phyloP scores from a whole-genome alignment of 140 eudicot genomes.

The Cichorium intybus region DNA sequence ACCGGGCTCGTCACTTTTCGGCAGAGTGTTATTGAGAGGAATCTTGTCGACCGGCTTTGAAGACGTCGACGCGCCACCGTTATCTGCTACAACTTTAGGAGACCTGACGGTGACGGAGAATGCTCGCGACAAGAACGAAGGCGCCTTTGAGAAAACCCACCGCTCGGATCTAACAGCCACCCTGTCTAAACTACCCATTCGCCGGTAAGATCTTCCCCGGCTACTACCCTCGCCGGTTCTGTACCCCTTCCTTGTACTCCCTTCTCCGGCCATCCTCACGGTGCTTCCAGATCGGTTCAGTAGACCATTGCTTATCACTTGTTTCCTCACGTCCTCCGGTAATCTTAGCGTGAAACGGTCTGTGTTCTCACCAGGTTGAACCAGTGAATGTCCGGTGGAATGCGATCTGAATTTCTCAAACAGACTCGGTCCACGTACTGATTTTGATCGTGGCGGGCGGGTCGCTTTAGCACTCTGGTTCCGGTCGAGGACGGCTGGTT shows the following conservation, averaged over 20 bases:
- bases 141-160: slow-evolving; percentile 53
- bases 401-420: slow-evolving; percentile 45
- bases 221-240: slow-evolving; percentile 40
- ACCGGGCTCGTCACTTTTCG: slow-evolving; percentile 47
- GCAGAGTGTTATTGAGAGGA: slow-evolving; percentile 30
- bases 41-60: slow-evolving; percentile 12
- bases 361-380: slow-evolving; percentile 40
- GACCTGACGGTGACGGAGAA: slow-evolving; percentile 43
- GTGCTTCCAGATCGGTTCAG: slow-evolving; percentile 47
- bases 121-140: slow-evolving; percentile 55
- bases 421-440: slow-evolving; percentile 28
- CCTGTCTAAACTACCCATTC: slow-evolving; percentile 47
- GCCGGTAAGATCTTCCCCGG: slow-evolving; percentile 29
- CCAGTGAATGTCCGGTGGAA: slow-evolving; percentile 52
- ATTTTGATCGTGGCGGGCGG: slow-evolving; percentile 33
- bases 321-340: slow-evolving; percentile 51
- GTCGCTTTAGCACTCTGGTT: slow-evolving; percentile 17
- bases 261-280: slow-evolving; percentile 31
- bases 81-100: slow-evolving; percentile 39
- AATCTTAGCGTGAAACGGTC: slow-evolving; percentile 45
- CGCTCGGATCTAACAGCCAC: slow-evolving; percentile 35
- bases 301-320: slow-evolving; percentile 34
- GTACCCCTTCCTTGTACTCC: slow-evolving; percentile 37
- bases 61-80: slow-evolving; percentile 44
- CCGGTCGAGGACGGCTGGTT: slow-evolving; percentile 11